Percentiles rank a stretch among this genome's conserved stretches.
Conservation (phyloP, 1,139 yeast species). For the Magnusiomyces paraingens region DNA sequence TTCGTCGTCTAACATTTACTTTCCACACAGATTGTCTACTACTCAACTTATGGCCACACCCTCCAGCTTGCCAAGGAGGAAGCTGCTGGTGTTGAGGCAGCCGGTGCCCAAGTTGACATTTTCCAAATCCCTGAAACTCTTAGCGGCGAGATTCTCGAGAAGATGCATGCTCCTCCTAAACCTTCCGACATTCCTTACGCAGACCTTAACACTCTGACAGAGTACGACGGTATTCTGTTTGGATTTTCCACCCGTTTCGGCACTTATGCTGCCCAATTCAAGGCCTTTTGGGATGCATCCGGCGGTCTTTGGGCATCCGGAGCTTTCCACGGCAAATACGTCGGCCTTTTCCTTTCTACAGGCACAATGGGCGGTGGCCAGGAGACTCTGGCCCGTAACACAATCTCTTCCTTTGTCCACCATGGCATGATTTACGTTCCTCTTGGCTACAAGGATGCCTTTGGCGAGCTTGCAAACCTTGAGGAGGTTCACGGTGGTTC, state of each 20-base stretch:
- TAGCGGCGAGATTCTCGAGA: conserved; percentile 41
- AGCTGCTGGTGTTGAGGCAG: conserved; percentile 47
- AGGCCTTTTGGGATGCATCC: conserved; percentile 56
- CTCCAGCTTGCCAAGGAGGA: conserved; percentile 48
- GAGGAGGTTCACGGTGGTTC: conserved; percentile 65
- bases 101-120: conserved; percentile 56
- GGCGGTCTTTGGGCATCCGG: conserved; percentile 57
- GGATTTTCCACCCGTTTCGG: conserved; percentile 65
- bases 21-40: conserved; percentile 40
- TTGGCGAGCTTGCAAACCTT: conserved; percentile 46
- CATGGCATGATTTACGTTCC: conserved; percentile 61
- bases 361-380: conserved; percentile 62
- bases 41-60: conserved; percentile 61
- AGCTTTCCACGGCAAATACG: conserved; percentile 50
- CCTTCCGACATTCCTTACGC: conserved; percentile 45
- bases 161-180: conserved; percentile 46
- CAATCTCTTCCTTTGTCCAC: conserved; percentile 49
- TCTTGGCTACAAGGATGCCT: conserved; percentile 49
- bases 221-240: conserved; percentile 54
- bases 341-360: conserved; percentile 52
- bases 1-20: background rate
- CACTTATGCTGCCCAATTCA: conserved; percentile 57
- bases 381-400: conserved; percentile 47
- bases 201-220: conserved; percentile 39
- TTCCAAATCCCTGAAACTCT: conserved; percentile 59